These are phyloP conservation scores for Iberis amara DNA, from an alignment of 441 rosid species.

Conservation along the genomic window DNA sequence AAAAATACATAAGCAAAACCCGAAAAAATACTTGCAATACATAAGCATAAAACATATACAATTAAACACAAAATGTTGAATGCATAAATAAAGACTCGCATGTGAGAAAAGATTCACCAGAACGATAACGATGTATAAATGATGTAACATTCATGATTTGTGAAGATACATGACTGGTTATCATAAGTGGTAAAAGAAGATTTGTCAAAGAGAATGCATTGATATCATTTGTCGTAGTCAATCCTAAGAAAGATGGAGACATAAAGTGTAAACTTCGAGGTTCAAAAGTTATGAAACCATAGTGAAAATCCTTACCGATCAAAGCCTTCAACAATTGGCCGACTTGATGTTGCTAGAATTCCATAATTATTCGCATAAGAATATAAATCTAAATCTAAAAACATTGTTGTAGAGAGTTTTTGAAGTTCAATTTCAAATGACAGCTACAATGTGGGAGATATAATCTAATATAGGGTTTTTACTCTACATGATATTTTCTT, in stretches of 20 bases:
- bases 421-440: constrained; percentile 34
- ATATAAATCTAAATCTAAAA: constrained; percentile 62
- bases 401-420: constrained; percentile 60
- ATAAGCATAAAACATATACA: too few relatives aligned
- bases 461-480: too few relatives aligned
- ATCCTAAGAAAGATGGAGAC: constrained; percentile 42
- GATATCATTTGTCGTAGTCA: constrained; percentile 76
- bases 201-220: constrained; percentile 70
- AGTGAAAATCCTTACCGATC: constrained; percentile 50
- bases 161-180: constrained; percentile 65
- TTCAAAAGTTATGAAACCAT: not conserved
- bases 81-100: too few relatives aligned
- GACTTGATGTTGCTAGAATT: constrained; percentile 62
- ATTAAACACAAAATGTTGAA: too few relatives aligned
- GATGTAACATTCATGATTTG: constrained; percentile 89
- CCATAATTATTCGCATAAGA: constrained; percentile 81
- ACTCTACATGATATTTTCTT: too few relatives aligned
- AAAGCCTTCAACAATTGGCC: constrained; percentile 66
- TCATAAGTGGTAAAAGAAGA: constrained; percentile 73
- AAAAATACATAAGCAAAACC: too few relatives aligned
- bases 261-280: not conserved
- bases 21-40: too few relatives aligned
- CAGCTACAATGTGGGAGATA: too few relatives aligned
- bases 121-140: constrained; percentile 58
- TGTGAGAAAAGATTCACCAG: too few relatives aligned